A percentile compares a stretch with the other conserved stretches of the same genome.
phyloP scores from a whole-genome alignment of 306 rosid genomes.

The Cicer arietinum region DNA sequence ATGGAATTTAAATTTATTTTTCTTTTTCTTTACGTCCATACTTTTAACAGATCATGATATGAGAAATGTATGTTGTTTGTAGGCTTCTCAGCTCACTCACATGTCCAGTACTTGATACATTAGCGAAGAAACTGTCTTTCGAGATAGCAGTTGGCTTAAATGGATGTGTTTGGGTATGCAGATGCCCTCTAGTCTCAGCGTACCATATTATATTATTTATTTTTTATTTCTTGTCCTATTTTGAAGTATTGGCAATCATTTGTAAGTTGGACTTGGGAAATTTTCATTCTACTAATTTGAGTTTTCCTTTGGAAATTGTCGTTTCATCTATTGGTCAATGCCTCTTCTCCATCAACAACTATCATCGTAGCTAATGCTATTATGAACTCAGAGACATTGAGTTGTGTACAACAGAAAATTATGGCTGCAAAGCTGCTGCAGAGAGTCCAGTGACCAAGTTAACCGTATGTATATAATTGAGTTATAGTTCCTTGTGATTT shows the following conservation, averaged over 20 bases:
- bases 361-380: constrained; percentile 74
- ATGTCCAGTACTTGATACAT: too few species aligned
- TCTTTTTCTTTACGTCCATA: too few species aligned
- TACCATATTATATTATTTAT: constrained; percentile 2
- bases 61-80: too few species aligned
- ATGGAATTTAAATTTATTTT: too few species aligned
- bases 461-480: constrained; percentile 34
- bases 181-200: background rate
- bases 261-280: constrained; percentile 8
- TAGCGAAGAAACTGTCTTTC: too few species aligned
- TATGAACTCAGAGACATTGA: constrained; percentile 70
- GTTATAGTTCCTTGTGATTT: constrained; percentile 13
- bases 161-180: too few species aligned
- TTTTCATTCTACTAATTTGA: constrained; percentile 32
- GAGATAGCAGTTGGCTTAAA: too few species aligned
- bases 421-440: constrained; percentile 84
- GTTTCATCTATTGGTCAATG: constrained; percentile 63
- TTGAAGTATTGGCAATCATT: constrained; percentile 24
- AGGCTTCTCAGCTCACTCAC: too few species aligned
- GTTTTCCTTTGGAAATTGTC: background rate
- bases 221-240: constrained; percentile 5
- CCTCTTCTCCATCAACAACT: constrained; percentile 66
- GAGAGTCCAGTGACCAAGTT: constrained; percentile 59
- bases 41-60: too few species aligned
- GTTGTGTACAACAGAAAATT: constrained; percentile 83